Base-by-base conservation (phyloP, 2,329 filamentous ascomycete species). In the Phialophora expanda region DNA sequence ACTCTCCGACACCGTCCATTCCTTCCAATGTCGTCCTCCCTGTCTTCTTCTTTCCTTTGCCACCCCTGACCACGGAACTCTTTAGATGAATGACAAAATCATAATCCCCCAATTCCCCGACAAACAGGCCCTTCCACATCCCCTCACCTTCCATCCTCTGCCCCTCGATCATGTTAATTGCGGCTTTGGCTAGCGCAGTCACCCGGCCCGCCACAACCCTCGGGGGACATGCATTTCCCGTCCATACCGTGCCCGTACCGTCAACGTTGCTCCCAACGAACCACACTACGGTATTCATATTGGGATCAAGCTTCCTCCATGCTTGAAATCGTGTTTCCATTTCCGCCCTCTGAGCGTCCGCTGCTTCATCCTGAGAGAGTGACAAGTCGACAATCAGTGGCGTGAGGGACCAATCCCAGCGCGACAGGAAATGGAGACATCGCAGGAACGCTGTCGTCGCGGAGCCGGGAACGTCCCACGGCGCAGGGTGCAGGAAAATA, bases 371-470 rank as follows among this genome's bases (percentile, higher is more conserved):
- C 66, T 84, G 85, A 11, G 75, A 76, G 26, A 87, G 85, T 50
- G 66, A 69, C 28, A 92, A 85, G 76, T 97, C 92, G 28, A 97
- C 84, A 38, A 97, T 83, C 34, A 98, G 82, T 1, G 95, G 90
- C 61, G 93, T 89, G 7, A 88, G 83, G 30, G 91, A 87, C 95
- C 95, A 99, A 76, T 98, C 92, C 93, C 95, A 99, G 50, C 88
- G 85, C 1, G 93, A 87, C 14, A 99, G 82, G 76, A 94, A 90
- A 34, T 89, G 81, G 1, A 99, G 81, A 0, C 91, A 91, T 24
- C 93, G 88, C 30, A 96, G 79, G 75, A 99, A 94, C 4, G 91
- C 95, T 0, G 90, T 89, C 72, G 88, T 88, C 9, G 89, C 83
- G 71, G 89, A 94, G 0, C 90, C 90, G 0, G 96, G 94, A 0